These are phyloP conservation scores for Cylindricascospora bacillispora DNA, from an alignment of 1,139 yeast species.

Conservation along the genomic window DNA sequence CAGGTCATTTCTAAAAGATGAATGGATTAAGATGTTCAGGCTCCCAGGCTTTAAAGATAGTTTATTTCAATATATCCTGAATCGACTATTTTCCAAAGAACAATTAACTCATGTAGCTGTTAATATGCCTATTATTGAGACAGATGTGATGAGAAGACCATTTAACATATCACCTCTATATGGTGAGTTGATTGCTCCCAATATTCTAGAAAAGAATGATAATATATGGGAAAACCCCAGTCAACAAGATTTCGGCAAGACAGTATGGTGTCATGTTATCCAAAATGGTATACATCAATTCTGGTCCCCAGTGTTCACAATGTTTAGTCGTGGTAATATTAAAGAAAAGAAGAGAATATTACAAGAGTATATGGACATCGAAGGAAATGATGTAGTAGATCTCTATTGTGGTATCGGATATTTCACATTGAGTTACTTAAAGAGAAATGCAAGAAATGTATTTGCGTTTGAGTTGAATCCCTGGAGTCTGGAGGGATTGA, in stretches of 20 bases:
- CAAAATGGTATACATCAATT: slow-evolving; percentile 70
- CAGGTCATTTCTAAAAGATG: slow-evolving; percentile 29
- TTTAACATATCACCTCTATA: slow-evolving; percentile 41
- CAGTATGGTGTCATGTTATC: slow-evolving; percentile 59
- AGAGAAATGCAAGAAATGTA: slow-evolving; percentile 37
- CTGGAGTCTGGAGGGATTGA: slow-evolving; percentile 68
- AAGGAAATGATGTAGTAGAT: slow-evolving; percentile 42
- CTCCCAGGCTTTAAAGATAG: slow-evolving; percentile 3
- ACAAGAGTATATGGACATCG: slow-evolving; percentile 27
- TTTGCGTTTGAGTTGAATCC: slow-evolving; percentile 81
- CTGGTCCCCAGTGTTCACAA: slow-evolving; percentile 79
- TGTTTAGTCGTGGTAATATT: slow-evolving; percentile 85
- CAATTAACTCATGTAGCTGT: slow-evolving; percentile 52
- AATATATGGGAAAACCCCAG: slow-evolving; percentile 30
- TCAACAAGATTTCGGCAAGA: slow-evolving; percentile 31
- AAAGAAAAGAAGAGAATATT: slow-evolving; percentile 65
- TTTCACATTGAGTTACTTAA: slow-evolving; percentile 59
- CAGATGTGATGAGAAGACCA: slow-evolving; percentile 48
- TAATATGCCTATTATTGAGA: slow-evolving; percentile 52
- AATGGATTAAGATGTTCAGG: slow-evolving; percentile 27
- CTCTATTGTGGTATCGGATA: slow-evolving; percentile 82
- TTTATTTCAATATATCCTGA: slow-evolving; percentile 25
- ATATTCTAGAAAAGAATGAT: slow-evolving; percentile 12
- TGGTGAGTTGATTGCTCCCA: slow-evolving; percentile 36
- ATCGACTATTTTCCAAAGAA: slow-evolving; percentile 10